Percentiles rank a stretch among this genome's conserved stretches.
Conservation (phyloP, 805 yeast species). For the Hanseniaspora meyeri region DNA sequence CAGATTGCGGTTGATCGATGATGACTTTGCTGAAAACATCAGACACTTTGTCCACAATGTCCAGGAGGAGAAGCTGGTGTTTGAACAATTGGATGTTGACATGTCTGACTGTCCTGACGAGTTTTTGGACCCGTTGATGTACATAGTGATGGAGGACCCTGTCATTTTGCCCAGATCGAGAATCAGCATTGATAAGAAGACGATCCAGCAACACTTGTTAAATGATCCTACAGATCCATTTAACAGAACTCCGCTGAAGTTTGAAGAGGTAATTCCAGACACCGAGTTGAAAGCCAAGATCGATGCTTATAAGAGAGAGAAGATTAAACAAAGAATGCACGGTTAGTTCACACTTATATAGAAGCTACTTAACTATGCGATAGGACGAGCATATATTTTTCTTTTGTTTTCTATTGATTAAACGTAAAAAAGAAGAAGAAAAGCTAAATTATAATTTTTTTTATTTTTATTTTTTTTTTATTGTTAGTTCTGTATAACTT, state of each 20-base stretch:
- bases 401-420: not conserved
- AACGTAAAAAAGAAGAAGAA: too few relatives aligned
- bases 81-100: slow-evolving; percentile 75
- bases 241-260: slow-evolving; percentile 77
- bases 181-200: slow-evolving; percentile 74
- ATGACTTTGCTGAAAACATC: slow-evolving; percentile 41
- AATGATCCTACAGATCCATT: slow-evolving; percentile 96
- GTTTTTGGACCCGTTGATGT: slow-evolving; percentile 93
- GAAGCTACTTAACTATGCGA: too few relatives aligned
- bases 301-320: slow-evolving; percentile 40
- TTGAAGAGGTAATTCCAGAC: slow-evolving; percentile 80
- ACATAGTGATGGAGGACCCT: slow-evolving; percentile 88
- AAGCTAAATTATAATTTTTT: not conserved
- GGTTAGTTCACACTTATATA: not conserved
- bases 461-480: not conserved
- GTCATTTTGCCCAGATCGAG: slow-evolving; percentile 84
- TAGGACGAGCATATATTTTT: not conserved
- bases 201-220: slow-evolving; percentile 83
- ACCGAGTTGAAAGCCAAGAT: slow-evolving; percentile 53
- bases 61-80: slow-evolving; percentile 43
- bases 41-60: slow-evolving; percentile 53
- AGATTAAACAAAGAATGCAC: slow-evolving; percentile 23
- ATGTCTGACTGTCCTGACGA: slow-evolving; percentile 94
- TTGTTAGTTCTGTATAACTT: slow-evolving; percentile 12
- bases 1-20: slow-evolving; percentile 42